A percentile compares a stretch with the other conserved stretches of the same genome.
phyloP scores from a whole-genome alignment of 176 grass and related monocot species.

The Secale cereale region DNA sequence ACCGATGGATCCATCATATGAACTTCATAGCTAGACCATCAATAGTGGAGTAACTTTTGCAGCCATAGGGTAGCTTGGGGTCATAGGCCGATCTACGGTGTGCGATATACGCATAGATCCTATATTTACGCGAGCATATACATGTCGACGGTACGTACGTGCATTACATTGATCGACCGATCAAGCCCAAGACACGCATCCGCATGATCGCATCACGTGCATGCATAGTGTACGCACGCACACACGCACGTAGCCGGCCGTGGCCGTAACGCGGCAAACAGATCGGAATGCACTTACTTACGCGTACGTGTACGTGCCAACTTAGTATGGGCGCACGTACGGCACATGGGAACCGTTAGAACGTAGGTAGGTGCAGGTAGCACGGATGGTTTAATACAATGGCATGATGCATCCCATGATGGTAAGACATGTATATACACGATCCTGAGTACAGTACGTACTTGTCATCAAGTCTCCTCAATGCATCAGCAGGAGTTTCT shows the following conservation, averaged over 20 bases:
- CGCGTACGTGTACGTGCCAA: not conserved
- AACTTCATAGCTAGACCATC: too few relatives aligned
- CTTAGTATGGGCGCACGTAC: not conserved
- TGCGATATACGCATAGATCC: conserved; percentile 3
- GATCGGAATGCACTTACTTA: not conserved
- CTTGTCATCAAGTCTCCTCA: not conserved
- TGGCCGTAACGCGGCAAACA: conserved; percentile 15
- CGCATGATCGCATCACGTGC: too few relatives aligned
- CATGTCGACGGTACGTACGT: not conserved
- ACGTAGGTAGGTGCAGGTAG: too few relatives aligned
- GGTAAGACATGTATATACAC: not conserved
- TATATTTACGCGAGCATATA: not conserved
- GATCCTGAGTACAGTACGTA: too few relatives aligned
- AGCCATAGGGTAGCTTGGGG: too few relatives aligned
- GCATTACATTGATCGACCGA: not conserved
- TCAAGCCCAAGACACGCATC: not conserved
- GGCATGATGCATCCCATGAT: not conserved
- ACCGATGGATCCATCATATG: not conserved
- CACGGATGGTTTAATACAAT: not conserved
- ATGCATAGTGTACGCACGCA: not conserved
- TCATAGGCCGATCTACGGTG: not conserved
- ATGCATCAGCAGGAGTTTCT: not conserved
- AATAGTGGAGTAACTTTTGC: too few relatives aligned
- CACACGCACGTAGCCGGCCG: not conserved
- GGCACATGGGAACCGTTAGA: too few relatives aligned